A percentile compares a stretch with the other conserved stretches of the same genome.
Conservation (phyloP, 2,329 filamentous ascomycete genomes). For the Balansia obtecta region DNA sequence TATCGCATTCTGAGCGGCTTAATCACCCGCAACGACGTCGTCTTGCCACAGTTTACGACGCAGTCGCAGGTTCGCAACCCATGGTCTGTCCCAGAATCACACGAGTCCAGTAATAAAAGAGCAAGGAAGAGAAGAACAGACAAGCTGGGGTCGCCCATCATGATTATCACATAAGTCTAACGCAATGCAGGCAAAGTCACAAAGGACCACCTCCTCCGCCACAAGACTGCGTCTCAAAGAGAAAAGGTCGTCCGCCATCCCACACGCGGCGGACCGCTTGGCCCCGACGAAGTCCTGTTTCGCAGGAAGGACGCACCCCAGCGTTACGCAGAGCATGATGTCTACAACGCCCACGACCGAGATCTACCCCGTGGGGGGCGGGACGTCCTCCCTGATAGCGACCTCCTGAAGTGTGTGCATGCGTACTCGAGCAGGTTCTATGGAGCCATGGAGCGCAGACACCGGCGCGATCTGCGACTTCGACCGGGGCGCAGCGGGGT, state of each 20-base stretch:
- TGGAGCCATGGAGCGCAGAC: constrained; percentile 23
- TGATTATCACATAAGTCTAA: constrained; percentile 13
- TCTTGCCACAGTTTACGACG: constrained; percentile 54
- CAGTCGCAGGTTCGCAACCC: constrained; percentile 46
- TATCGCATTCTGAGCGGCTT: constrained; percentile 6
- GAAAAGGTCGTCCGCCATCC: constrained; percentile 12
- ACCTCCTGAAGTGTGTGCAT: constrained; percentile 58
- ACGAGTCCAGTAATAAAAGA: neutral
- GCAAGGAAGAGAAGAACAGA: constrained; percentile 9
- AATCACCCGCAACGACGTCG: constrained; percentile 13
- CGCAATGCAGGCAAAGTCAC: constrained; percentile 19
- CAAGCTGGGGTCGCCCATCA: neutral
- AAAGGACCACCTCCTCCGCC: constrained; percentile 11
- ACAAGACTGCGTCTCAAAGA: constrained; percentile 6
- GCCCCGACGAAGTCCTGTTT: constrained; percentile 63
- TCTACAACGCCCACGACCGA: constrained; percentile 53
- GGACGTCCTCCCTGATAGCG: constrained; percentile 50
- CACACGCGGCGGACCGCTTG: constrained; percentile 25
- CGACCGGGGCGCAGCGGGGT: constrained; percentile 17
- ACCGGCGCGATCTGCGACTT: constrained; percentile 2
- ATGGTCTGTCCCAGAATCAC: neutral
- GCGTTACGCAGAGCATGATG: constrained; percentile 58
- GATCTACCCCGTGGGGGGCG: constrained; percentile 34
- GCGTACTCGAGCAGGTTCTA: constrained; percentile 58
- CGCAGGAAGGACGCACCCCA: constrained; percentile 49